Conservation (phyloP, 208 protist species). For the Acanthamoeba royreba region DNA sequence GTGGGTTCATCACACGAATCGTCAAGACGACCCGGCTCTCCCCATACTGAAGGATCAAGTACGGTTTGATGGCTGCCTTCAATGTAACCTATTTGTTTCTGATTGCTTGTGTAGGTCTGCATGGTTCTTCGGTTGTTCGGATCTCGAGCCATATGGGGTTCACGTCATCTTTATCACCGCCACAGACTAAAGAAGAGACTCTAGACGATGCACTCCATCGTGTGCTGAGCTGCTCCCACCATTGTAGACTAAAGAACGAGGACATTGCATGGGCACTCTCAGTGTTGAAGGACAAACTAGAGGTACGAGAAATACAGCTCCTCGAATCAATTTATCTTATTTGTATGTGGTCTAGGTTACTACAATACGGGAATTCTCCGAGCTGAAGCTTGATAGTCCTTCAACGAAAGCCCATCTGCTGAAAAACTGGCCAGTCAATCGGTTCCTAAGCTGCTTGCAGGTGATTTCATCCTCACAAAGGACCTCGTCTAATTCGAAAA, state of each 20-base stretch:
- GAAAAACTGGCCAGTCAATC: background rate
- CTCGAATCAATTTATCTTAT: background rate
- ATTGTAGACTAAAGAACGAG: background rate
- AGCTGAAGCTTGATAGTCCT: background rate
- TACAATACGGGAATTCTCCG: background rate
- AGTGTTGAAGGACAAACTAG: background rate
- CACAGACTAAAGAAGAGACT: background rate
- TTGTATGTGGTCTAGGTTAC: background rate
- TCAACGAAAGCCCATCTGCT: background rate
- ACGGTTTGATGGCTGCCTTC: no score
- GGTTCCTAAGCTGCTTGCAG: constrained; percentile 1
- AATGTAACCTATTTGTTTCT: no score
- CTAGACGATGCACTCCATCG: background rate
- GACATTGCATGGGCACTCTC: background rate
- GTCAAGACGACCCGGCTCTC: no score
- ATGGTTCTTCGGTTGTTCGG: no score
- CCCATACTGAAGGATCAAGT: no score
- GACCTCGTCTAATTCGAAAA: background rate
- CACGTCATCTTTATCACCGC: no score
- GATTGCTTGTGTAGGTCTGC: no score
- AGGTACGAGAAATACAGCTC: background rate
- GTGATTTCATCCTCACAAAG: background rate
- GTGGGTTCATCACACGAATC: no score
- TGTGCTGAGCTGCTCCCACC: background rate
- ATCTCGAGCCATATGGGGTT: no score